A percentile compares a stretch with the other conserved stretches of the same genome.
Conservation (phyloP, 495 filamentous ascomycete species). For the Gamarada debralockiae region DNA sequence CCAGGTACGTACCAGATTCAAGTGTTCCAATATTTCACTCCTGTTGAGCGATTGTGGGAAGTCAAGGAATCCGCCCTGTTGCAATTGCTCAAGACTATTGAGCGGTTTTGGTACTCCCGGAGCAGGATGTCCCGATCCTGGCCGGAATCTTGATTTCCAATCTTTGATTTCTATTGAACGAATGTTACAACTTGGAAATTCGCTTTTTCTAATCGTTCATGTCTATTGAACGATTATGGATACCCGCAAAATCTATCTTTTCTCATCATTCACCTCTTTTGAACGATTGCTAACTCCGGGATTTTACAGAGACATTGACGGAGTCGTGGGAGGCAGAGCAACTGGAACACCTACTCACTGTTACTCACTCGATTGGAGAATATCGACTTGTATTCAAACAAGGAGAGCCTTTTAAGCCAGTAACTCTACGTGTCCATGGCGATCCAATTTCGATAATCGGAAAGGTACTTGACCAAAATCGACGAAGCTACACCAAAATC, state of each 20-base stretch:
- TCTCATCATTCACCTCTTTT: no score
- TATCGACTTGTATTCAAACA: conserved; percentile 89
- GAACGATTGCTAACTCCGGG: conserved; percentile 60
- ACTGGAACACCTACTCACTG: conserved; percentile 67
- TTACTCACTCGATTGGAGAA: conserved; percentile 82
- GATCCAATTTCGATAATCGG: conserved; percentile 82
- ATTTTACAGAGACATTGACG: conserved; percentile 63
- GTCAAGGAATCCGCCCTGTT: no score
- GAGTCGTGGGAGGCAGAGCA: conserved; percentile 51
- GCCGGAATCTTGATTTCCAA: no score
- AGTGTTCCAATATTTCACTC: no score
- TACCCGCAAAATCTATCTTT: no score
- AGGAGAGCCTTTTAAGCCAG: conserved; percentile 87
- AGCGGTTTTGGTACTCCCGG: no score
- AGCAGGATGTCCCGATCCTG: no score
- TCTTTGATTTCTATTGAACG: not conserved
- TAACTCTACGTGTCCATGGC: conserved; percentile 78
- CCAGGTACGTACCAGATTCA: not conserved
- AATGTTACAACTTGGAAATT: not conserved
- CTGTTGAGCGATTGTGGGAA: no score
- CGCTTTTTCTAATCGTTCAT: not conserved
- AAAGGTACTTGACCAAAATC: conserved; percentile 86
- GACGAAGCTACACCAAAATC: conserved; percentile 77
- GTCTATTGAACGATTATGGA: no score
- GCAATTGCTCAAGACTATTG: no score